A percentile compares a stretch with the other conserved stretches of the same genome.
These are phyloP conservation scores for Malania oleifera DNA, from an alignment of 164 flowering plant genomes.

Conservation along the genomic window DNA sequence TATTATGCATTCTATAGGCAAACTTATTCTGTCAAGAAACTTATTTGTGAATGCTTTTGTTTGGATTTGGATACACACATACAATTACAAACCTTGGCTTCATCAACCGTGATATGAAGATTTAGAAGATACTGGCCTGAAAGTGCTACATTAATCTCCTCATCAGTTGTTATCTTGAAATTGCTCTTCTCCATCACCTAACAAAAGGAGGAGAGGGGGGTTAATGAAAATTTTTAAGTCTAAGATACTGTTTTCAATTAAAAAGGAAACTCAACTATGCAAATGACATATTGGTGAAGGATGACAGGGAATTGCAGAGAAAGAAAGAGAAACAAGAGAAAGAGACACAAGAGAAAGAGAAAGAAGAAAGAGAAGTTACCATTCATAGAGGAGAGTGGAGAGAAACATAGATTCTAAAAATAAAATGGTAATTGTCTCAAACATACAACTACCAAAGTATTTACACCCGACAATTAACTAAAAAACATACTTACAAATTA, in stretches of 20 bases:
- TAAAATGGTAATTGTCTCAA: too few species aligned
- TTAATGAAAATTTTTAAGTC: too few species aligned
- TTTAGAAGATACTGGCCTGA: conserved; percentile 90
- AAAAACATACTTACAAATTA: too few species aligned
- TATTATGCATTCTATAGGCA: neutral
- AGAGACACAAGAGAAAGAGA: neutral
- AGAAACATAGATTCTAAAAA: too few species aligned
- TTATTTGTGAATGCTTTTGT: neutral
- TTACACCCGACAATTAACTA: too few species aligned
- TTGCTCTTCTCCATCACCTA: conserved; percentile 94
- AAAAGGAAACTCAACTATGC: too few species aligned
- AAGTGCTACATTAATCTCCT: conserved; percentile 78
- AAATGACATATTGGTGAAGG: too few species aligned
- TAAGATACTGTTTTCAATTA: too few species aligned
- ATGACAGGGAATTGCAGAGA: neutral
- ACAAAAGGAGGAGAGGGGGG: too few species aligned
- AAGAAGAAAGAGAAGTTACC: neutral
- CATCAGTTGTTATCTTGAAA: conserved; percentile 67
- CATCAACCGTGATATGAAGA: conserved; percentile 90
- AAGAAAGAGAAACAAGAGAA: neutral
- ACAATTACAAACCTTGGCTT: conserved; percentile 60
- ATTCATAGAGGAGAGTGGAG: too few species aligned
- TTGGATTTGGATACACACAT: neutral
- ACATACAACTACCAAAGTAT: too few species aligned
- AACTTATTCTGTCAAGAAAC: too few species aligned